These are phyloP conservation scores for Arthrobotrys musiformis DNA, from an alignment of 2,329 filamentous ascomycete genomes.

Conservation along the genomic window DNA sequence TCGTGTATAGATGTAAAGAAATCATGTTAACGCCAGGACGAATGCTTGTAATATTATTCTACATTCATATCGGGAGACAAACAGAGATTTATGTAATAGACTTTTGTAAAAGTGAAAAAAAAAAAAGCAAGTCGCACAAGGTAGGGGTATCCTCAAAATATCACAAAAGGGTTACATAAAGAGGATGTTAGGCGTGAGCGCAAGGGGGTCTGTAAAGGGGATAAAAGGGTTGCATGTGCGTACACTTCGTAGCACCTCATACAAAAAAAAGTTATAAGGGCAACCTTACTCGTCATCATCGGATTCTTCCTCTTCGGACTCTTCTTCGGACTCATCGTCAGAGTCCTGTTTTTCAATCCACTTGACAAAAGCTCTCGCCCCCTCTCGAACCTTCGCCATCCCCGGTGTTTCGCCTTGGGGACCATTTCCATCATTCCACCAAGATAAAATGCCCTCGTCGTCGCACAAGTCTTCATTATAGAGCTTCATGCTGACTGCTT, in stretches of 20 bases:
- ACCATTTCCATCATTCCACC: slow-evolving; percentile 80
- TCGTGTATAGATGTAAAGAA: background rate
- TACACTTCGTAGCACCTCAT: background rate
- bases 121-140: background rate
- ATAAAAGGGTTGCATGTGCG: background rate
- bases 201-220: too few relatives aligned
- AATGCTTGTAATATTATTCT: background rate
- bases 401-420: slow-evolving; percentile 72
- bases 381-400: slow-evolving; percentile 76
- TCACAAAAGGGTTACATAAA: background rate
- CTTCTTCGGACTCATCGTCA: too few relatives aligned
- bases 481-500: slow-evolving; percentile 83
- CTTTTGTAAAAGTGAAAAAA: background rate
- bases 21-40: background rate
- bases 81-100: background rate
- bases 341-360: slow-evolving; percentile 64
- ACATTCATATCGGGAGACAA: background rate
- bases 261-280: background rate
- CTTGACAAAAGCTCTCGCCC: slow-evolving; percentile 79
- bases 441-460: slow-evolving; percentile 85
- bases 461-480: slow-evolving; percentile 86
- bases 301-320: slow-evolving; percentile 2
- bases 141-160: slow-evolving; percentile 1
- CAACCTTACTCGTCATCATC: slow-evolving; percentile 3
- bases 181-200: background rate